Conservation (phyloP, 768 basidiomycete genomes). For the Auriscalpium microsporum region DNA sequence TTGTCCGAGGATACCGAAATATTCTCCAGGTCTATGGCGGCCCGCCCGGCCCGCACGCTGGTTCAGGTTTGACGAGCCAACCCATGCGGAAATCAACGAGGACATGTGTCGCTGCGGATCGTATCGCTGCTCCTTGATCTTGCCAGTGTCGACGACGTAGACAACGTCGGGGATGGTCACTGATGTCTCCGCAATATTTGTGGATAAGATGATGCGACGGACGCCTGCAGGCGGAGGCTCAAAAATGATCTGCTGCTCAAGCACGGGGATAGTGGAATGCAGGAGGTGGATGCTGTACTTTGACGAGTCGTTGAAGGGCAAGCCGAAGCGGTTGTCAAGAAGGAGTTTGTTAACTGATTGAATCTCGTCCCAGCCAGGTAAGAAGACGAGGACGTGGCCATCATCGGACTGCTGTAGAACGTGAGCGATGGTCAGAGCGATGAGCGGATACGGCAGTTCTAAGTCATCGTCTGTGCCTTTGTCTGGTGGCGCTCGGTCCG, state of each 20-base stretch:
- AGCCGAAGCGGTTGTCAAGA: slow-evolving; percentile 37
- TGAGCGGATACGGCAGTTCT: slow-evolving; percentile 72
- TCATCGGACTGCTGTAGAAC: slow-evolving; percentile 65
- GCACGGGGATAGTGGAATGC: slow-evolving; percentile 83
- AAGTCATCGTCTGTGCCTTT: slow-evolving; percentile 43
- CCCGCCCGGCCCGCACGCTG: slow-evolving; percentile 92
- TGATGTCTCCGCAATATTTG: slow-evolving; percentile 94
- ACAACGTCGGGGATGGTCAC: slow-evolving; percentile 94
- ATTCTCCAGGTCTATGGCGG: slow-evolving; percentile 83
- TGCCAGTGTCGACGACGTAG: slow-evolving; percentile 85
- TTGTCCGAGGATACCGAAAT: slow-evolving; percentile 74
- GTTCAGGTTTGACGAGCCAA: slow-evolving; percentile 82
- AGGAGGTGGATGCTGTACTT: slow-evolving; percentile 70
- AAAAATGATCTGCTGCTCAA: slow-evolving; percentile 86
- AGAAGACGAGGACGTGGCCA: slow-evolving; percentile 85
- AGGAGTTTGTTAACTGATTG: slow-evolving; percentile 57
- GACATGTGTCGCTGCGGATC: slow-evolving; percentile 87
- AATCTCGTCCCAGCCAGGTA: slow-evolving; percentile 94
- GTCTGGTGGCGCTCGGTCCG: slow-evolving; percentile 13
- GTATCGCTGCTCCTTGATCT: slow-evolving; percentile 83
- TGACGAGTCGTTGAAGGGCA: slow-evolving; percentile 51
- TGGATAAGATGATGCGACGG: slow-evolving; percentile 84
- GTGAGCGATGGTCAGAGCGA: slow-evolving; percentile 75
- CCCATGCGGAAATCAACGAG: slow-evolving; percentile 84
- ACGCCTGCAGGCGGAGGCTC: slow-evolving; percentile 70